These are phyloP conservation scores for Fusarium stilboides DNA, from an alignment of 2,329 filamentous ascomycete genomes.

Conservation along the genomic window DNA sequence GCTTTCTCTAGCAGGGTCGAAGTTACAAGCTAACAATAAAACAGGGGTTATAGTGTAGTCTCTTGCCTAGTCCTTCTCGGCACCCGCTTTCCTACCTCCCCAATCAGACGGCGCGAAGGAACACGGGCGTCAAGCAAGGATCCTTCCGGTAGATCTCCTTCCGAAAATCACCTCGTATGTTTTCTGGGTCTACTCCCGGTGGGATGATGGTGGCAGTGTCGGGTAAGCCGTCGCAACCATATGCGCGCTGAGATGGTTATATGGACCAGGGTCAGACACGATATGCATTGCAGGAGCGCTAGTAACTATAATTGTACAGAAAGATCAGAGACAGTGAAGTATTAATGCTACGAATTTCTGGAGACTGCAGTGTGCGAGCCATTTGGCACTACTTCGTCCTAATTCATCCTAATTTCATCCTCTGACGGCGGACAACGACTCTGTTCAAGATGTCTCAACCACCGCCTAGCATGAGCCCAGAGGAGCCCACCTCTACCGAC, in stretches of 20 bases:
- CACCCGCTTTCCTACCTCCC: constrained; percentile 1
- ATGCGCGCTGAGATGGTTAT: constrained; percentile 12
- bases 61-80: neutral
- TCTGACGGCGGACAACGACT: constrained; percentile 6
- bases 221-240: constrained; percentile 1
- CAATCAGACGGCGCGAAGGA: constrained; percentile 8
- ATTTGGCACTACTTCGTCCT: constrained; percentile 13
- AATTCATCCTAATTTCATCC: constrained; percentile 6
- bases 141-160: neutral
- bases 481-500: constrained; percentile 1
- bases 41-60: no score
- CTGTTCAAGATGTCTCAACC: constrained; percentile 14
- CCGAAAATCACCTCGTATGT: constrained; percentile 14
- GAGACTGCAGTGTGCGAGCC: constrained; percentile 7
- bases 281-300: constrained; percentile 11
- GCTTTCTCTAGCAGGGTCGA: no score
- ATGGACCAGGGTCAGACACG: constrained; percentile 9
- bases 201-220: constrained; percentile 12
- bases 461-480: constrained; percentile 7
- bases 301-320: constrained; percentile 8
- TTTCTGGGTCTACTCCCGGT: constrained; percentile 3
- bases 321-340: constrained; percentile 13
- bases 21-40: no score
- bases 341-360: constrained; percentile 16
- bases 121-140: constrained; percentile 2